Conservation (phyloP, 169 alveolate species). For the Eimeria acervulina region DNA sequence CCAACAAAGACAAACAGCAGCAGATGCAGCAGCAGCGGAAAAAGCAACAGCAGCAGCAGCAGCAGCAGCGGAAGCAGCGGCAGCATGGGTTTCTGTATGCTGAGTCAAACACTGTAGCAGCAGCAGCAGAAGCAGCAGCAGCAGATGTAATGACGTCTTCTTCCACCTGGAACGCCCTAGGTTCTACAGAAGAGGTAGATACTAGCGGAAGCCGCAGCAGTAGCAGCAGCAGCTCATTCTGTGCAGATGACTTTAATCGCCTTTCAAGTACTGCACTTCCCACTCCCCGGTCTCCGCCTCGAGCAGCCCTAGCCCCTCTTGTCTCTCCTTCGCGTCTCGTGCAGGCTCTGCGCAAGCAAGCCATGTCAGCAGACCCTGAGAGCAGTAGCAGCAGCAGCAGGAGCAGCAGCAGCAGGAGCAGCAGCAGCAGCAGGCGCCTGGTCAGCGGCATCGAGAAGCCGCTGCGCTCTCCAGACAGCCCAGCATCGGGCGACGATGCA, state of each 20-base stretch:
- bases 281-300: constrained; percentile 30
- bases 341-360: constrained; percentile 47
- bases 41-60: no score
- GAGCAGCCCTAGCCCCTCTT: constrained; percentile 32
- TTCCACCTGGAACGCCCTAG: background rate
- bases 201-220: background rate
- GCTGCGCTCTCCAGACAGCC: background rate
- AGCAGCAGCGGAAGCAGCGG: background rate
- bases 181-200: background rate
- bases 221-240: background rate
- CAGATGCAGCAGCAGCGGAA: background rate
- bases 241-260: background rate
- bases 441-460: background rate
- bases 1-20: no score
- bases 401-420: background rate
- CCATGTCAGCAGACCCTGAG: background rate
- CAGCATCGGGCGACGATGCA: background rate
- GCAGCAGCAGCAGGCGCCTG: background rate
- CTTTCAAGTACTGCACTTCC: constrained; percentile 11
- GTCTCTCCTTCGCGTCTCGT: constrained; percentile 29
- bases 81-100: background rate
- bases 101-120: background rate
- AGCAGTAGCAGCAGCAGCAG: background rate
- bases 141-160: background rate
- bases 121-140: background rate